These are phyloP conservation scores for Sordariomycetes sp. DNA, from an alignment of 2,329 filamentous ascomycete genomes.

Conservation along the genomic window DNA sequence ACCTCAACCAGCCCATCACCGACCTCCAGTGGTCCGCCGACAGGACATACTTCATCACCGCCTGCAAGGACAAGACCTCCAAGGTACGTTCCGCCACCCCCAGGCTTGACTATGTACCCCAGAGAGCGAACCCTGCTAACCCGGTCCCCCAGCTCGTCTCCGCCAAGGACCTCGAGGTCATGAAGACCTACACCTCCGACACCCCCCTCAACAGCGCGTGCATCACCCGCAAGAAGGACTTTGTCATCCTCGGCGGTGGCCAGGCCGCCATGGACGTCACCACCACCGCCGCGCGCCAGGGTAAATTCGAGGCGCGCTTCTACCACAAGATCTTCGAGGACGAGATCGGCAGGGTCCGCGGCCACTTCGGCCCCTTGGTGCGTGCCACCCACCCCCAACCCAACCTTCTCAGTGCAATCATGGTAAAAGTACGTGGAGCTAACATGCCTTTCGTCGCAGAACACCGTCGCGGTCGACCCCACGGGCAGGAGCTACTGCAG, in stretches of 20 bases:
- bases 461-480: slow-evolving; percentile 91
- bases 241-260: slow-evolving; percentile 93
- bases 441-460: slow-evolving; percentile 26
- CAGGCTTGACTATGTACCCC: neutral
- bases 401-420: neutral
- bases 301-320: slow-evolving; percentile 98
- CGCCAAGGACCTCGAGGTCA: slow-evolving; percentile 73
- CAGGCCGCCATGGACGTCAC: slow-evolving; percentile 99
- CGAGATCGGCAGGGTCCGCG: slow-evolving; percentile 92
- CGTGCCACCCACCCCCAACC: slow-evolving; percentile 10
- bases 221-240: slow-evolving; percentile 94
- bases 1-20: slow-evolving; percentile 71
- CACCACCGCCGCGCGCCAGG: slow-evolving; percentile 83
- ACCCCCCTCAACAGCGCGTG: slow-evolving; percentile 93
- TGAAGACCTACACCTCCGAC: slow-evolving; percentile 88
- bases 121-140: neutral
- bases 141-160: slow-evolving; percentile 55
- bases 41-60: slow-evolving; percentile 96
- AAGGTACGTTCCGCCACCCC: slow-evolving; percentile 45
- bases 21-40: slow-evolving; percentile 93
- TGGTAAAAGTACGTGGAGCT: neutral
- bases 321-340: slow-evolving; percentile 99
- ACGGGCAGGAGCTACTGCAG: slow-evolving; percentile 87
- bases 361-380: slow-evolving; percentile 84
- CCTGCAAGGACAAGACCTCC: slow-evolving; percentile 94